Evolutionary conservation across 1,284 basidiomycete genomes (phyloP).

Genomic region (Leccinum angustisporum): DNA sequence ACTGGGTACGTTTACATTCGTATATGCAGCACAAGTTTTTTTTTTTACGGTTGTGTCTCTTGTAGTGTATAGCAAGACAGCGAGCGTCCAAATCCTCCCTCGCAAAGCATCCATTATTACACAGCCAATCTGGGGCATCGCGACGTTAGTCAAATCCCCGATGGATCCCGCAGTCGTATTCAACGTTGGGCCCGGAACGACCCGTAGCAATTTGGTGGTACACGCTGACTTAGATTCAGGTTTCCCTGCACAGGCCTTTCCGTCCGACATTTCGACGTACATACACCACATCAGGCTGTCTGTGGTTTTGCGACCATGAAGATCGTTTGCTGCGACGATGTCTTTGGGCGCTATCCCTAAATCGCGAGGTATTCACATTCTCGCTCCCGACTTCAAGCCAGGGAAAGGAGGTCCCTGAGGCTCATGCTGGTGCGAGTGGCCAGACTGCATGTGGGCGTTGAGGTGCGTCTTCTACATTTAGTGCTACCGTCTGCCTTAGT

Average conservation of each 20-base stretch:
- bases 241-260: slow-evolving; percentile 70
- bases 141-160: slow-evolving; percentile 60
- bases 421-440: slow-evolving; percentile 32
- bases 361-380: slow-evolving; percentile 93
- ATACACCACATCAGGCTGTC: slow-evolving; percentile 77
- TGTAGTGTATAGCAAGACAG: slow-evolving; percentile 69
- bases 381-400: slow-evolving; percentile 44
- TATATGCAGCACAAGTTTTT: background rate
- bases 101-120: slow-evolving; percentile 81
- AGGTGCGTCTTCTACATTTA: slow-evolving; percentile 41
- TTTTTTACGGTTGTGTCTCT: background rate
- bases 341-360: slow-evolving; percentile 83
- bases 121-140: slow-evolving; percentile 66
- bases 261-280: slow-evolving; percentile 64
- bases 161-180: slow-evolving; percentile 5
- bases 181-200: background rate
- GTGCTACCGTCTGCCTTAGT: background rate
- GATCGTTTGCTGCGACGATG: slow-evolving; percentile 78
- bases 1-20: slow-evolving; percentile 55
- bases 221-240: slow-evolving; percentile 34
- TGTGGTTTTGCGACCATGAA: slow-evolving; percentile 77
- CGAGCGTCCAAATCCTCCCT: slow-evolving; percentile 79
- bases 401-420: slow-evolving; percentile 23
- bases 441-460: slow-evolving; percentile 85
- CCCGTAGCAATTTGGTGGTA: slow-evolving; percentile 1